Base-by-base conservation (phyloP, 179 eudicot genomes). In the Patellifolia procumbens region DNA sequence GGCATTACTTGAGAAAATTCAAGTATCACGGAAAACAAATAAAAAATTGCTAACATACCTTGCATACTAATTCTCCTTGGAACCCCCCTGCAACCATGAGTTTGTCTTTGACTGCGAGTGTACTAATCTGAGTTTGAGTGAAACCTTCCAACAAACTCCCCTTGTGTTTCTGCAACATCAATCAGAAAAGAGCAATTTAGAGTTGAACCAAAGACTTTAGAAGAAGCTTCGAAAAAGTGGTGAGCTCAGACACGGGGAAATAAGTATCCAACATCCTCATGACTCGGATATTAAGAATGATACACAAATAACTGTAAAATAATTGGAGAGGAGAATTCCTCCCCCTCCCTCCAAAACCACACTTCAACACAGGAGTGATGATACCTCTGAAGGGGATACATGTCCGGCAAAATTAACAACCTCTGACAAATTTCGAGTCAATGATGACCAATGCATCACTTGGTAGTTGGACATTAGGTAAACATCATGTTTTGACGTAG, bases 61-160 rank as follows among this genome's bases (percentile, higher is more conserved):
- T 93, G 85, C 98, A 91, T 61, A 84, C 65, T 76, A 93, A 84
- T 83, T 92, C 97, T 70, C 98, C 97, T 65, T 88, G 93, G 62
- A 93, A 92, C 13, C 98, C 98, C n/a, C 98, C 98, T 13, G 97
- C 97, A 84, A 93, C 90, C 83, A 93, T 72, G 73, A 92, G 82
- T n/a, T 81, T 81, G 68, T 92, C 89, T 64, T 78, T 86, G 52
- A 93, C 91, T 20, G 98, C 94, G 63, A 93, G 70, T 35, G 98
- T 91, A 85, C 96, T 89, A 52, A 92, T 83, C 74, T 90, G 98
- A 71, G 92, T 89, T 80, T 88, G 92, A 24, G 92, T 89, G 72
- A 93, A 92, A 52, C 98, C 98, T 84, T 93, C 97, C 74, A 84
- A 73, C 74, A 92, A 74, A 77, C 87, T 90, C 49, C 98, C 98